A percentile compares a stretch with the other conserved stretches of the same genome.
These are phyloP conservation scores for Claviceps purpurea DNA, from an alignment of 2,329 filamentous ascomycete species.

Conservation along the genomic window DNA sequence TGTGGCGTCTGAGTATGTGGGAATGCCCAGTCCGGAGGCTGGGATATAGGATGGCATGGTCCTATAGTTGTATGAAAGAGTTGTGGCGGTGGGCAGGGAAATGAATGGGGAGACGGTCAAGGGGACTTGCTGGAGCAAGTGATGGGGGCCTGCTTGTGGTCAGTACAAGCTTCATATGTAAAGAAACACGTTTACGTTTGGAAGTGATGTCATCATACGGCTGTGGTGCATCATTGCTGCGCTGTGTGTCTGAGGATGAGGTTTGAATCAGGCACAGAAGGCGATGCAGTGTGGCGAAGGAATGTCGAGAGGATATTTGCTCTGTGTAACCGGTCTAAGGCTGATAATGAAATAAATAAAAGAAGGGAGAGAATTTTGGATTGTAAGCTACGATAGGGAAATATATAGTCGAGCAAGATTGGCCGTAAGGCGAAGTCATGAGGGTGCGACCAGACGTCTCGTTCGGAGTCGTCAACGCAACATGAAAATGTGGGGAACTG, in stretches of 20 bases:
- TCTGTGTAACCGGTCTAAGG: no score
- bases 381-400: no score
- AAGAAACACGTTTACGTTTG: not conserved
- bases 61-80: constrained; percentile 92
- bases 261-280: not conserved
- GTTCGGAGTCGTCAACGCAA: no score
- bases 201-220: constrained; percentile 14
- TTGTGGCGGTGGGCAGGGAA: constrained; percentile 75
- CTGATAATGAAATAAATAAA: no score
- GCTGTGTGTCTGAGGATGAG: not conserved
- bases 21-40: constrained; percentile 21
- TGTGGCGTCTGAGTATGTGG: constrained; percentile 22
- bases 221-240: constrained; percentile 18
- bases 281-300: not conserved
- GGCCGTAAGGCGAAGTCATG: no score
- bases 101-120: constrained; percentile 92
- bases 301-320: not conserved
- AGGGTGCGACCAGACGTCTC: no score
- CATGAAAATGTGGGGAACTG: no score
- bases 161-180: constrained; percentile 5
- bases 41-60: constrained; percentile 78
- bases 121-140: constrained; percentile 80
- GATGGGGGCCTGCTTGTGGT: constrained; percentile 53
- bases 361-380: no score
- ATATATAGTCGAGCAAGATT: no score